These are phyloP conservation scores for Colletotrichum gigasporum DNA, from an alignment of 2,329 filamentous ascomycete species.

Conservation along the genomic window DNA sequence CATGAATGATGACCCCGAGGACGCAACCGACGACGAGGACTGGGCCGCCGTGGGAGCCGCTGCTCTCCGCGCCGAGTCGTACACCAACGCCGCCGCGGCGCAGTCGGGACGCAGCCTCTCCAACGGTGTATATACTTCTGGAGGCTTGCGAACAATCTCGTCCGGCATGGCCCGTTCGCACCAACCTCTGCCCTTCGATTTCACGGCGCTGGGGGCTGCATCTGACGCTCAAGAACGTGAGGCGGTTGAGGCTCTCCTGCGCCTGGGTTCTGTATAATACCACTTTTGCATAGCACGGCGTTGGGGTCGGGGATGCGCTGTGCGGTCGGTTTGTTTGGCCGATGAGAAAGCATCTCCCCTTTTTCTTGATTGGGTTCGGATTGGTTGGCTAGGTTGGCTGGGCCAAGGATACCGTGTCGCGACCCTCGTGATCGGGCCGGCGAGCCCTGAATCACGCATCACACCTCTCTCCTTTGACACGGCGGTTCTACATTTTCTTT, in stretches of 20 bases:
- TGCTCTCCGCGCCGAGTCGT: conserved; percentile 77
- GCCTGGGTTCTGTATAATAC: conserved; percentile 81
- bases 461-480: conserved; percentile 38
- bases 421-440: conserved; percentile 41
- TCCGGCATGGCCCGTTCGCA: conserved; percentile 64
- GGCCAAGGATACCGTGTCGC: conserved; percentile 44
- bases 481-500: conserved; percentile 33
- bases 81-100: conserved; percentile 65
- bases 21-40: conserved; percentile 94
- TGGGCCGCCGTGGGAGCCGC: conserved; percentile 92
- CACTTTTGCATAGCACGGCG: conserved; percentile 62
- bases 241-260: conserved; percentile 82
- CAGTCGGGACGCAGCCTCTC: conserved; percentile 54
- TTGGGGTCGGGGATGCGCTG: conserved; percentile 43
- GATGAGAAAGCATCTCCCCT: conserved; percentile 18
- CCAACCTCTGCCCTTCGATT: conserved; percentile 59
- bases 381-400: conserved; percentile 31
- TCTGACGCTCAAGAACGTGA: conserved; percentile 81
- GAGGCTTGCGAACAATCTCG: conserved; percentile 59
- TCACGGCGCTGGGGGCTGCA: conserved; percentile 59
- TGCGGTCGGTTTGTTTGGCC: conserved; percentile 17
- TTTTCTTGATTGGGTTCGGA: conserved; percentile 15
- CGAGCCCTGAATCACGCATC: conserved; percentile 40
- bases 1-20: conserved; percentile 81
- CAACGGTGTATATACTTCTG: conserved; percentile 59